Conservation (phyloP, 2,329 filamentous ascomycete species). For the Aspergillus neotritici region DNA sequence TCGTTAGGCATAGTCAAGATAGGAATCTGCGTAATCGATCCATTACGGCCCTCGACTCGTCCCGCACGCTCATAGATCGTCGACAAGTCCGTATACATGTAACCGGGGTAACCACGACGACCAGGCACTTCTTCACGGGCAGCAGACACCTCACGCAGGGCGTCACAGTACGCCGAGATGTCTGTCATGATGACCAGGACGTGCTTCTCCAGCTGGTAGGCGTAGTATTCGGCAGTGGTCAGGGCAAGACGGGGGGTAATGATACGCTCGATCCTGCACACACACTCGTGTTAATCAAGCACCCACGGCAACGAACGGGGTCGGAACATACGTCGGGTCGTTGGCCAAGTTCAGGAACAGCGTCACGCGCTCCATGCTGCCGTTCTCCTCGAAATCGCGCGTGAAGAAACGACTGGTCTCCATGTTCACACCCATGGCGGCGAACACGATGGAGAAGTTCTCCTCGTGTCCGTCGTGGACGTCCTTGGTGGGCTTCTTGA, state of each 20-base stretch:
- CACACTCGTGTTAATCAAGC: constrained; percentile 3
- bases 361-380: constrained; percentile 93
- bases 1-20: constrained; percentile 99
- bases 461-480: constrained; percentile 96
- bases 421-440: constrained; percentile 99
- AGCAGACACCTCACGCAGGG: constrained; percentile 95
- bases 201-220: constrained; percentile 99
- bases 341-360: constrained; percentile 99
- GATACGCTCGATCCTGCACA: constrained; percentile 87
- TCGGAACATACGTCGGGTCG: constrained; percentile 75
- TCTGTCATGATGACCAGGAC: constrained; percentile 98
- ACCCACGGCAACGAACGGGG: neutral
- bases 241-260: constrained; percentile 97
- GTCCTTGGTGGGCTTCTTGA: constrained; percentile 88
- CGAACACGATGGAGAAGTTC: constrained; percentile 99
- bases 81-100: constrained; percentile 99
- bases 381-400: constrained; percentile 97
- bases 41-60: constrained; percentile 93
- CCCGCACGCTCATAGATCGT: constrained; percentile 99
- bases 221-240: constrained; percentile 98
- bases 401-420: constrained; percentile 99
- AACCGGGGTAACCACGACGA: constrained; percentile 98
- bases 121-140: constrained; percentile 98
- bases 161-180: constrained; percentile 96
- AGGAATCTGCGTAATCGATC: constrained; percentile 97